Percentiles rank a stretch among this genome's conserved stretches.
phyloP scores from a whole-genome alignment of 129 eudicot species.

The Tagetes patula region DNA sequence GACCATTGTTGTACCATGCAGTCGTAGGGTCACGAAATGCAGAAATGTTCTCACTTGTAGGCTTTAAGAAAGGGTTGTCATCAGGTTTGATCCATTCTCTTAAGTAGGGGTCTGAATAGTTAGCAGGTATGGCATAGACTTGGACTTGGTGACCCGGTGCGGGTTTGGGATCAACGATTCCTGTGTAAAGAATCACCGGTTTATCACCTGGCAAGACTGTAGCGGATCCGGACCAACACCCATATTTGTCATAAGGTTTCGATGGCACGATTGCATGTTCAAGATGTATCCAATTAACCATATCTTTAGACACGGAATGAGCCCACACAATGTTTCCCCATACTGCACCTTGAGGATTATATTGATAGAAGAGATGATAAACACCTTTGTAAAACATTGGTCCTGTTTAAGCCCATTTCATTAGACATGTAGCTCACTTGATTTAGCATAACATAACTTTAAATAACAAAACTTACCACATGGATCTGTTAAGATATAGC shows the following conservation, averaged over 20 bases:
- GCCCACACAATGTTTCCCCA: constrained; percentile 93
- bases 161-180: constrained; percentile 41
- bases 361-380: constrained; percentile 78
- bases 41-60: constrained; percentile 43
- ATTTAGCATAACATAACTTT: background rate
- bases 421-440: background rate
- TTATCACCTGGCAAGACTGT: constrained; percentile 64
- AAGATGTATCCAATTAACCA: constrained; percentile 61
- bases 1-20: constrained; percentile 67
- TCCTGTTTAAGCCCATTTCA: constrained; percentile 33
- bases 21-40: constrained; percentile 79
- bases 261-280: constrained; percentile 58
- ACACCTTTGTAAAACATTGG: constrained; percentile 76
- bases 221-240: constrained; percentile 90
- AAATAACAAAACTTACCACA: constrained; percentile 43
- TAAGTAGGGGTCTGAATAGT: constrained; percentile 64
- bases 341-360: constrained; percentile 68
- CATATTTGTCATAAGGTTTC: constrained; percentile 52
- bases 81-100: constrained; percentile 65
- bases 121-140: constrained; percentile 69
- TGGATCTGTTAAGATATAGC: constrained; percentile 49
- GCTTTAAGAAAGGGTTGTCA: constrained; percentile 56
- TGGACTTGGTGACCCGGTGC: constrained; percentile 56
- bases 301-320: constrained; percentile 69
- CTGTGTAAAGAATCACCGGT: constrained; percentile 67